Conservation (phyloP, 139 green algal genomes). For the Coccomyxa sp. region DNA sequence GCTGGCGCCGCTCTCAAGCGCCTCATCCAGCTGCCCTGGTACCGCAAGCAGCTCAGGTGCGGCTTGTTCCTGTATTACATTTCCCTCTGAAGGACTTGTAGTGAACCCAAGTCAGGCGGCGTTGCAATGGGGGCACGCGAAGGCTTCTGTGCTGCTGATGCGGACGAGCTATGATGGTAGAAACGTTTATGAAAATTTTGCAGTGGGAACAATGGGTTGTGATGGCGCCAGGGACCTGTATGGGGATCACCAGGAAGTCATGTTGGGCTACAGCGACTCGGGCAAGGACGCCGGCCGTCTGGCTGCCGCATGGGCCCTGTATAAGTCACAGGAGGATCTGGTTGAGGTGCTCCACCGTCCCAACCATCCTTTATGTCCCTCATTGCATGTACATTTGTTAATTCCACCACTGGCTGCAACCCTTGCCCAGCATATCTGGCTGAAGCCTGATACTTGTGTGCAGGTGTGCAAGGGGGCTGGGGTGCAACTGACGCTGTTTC, state of each 20-base stretch:
- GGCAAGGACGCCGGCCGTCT: conserved; percentile 96
- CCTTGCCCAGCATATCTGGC: too few relatives aligned
- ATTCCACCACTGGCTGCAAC: not conserved
- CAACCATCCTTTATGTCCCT: not conserved
- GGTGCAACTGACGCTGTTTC: conserved; percentile 93
- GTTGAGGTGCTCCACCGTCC: conserved; percentile 16
- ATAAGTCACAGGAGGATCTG: conserved; percentile 57
- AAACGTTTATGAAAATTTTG: too few relatives aligned
- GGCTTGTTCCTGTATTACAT: not conserved
- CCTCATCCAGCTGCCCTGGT: conserved; percentile 67
- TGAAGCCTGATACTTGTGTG: not conserved
- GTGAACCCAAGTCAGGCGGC: too few relatives aligned
- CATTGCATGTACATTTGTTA: not conserved
- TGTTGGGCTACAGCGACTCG: conserved; percentile 97
- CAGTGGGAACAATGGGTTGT: too few relatives aligned
- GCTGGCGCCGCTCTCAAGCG: conserved; percentile 51
- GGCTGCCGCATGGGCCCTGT: conserved; percentile 89
- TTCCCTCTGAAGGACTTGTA: too few relatives aligned
- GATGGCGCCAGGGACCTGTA: conserved; percentile 27
- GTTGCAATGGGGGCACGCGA: too few relatives aligned
- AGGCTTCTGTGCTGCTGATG: too few relatives aligned
- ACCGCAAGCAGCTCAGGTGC: conserved; percentile 49
- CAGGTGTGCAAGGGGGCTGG: conserved; percentile 45
- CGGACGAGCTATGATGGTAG: too few relatives aligned
- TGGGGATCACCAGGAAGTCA: conserved; percentile 61